These are phyloP conservation scores for Exidia glandulosa DNA, from an alignment of 768 basidiomycete species.

Conservation along the genomic window DNA sequence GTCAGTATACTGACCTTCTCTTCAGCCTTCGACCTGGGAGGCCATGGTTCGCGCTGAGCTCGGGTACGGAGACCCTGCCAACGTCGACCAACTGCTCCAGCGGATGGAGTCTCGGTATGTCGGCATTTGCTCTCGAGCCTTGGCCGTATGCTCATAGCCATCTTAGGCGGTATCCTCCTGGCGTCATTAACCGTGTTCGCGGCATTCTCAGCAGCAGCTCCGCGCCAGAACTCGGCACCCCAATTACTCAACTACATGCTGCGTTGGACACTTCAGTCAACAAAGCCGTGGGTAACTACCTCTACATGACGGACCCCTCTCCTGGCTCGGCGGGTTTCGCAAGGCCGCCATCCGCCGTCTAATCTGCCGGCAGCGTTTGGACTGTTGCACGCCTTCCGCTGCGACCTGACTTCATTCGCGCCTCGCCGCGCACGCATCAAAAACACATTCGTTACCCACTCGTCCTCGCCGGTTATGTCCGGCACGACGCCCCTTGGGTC, in stretches of 20 bases:
- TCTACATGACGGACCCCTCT: no score
- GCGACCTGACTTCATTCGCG: background rate
- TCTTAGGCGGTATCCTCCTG: conserved; percentile 59
- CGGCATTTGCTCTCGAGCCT: background rate
- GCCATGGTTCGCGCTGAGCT: conserved; percentile 91
- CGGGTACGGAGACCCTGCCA: conserved; percentile 58
- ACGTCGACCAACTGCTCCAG: conserved; percentile 57
- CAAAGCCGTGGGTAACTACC: no score
- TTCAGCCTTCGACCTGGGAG: conserved; percentile 85
- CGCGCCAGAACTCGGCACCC: background rate
- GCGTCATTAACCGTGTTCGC: conserved; percentile 68
- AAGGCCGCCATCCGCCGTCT: background rate
- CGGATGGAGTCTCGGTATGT: conserved; percentile 63
- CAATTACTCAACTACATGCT: background rate
- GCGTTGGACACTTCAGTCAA: background rate
- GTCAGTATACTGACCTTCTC: conserved; percentile 2
- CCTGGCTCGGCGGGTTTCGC: background rate
- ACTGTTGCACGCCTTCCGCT: background rate
- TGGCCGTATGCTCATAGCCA: conserved; percentile 7
- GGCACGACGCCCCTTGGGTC: no score
- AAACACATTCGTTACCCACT: no score
- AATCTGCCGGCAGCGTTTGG: background rate
- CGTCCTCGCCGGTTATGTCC: no score
- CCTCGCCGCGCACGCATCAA: no score
- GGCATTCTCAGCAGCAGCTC: conserved; percentile 32